Evolutionary conservation across 1,139 yeast species (phyloP).

Genomic region (Candida sanyaensis): DNA sequence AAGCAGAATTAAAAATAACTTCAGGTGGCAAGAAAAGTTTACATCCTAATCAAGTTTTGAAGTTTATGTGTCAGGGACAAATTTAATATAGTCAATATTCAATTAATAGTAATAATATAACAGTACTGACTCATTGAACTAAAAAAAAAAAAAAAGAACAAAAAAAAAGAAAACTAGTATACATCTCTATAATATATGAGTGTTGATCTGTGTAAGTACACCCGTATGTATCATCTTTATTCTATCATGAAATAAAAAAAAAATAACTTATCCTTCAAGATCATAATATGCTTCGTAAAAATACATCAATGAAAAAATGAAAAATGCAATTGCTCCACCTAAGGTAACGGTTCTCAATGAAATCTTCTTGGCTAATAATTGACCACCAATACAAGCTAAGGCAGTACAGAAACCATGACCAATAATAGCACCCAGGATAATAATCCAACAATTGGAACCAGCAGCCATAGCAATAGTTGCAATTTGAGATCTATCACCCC

Average conservation of each 20-base stretch:
- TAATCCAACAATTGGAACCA: constrained; percentile 89
- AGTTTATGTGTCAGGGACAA: constrained; percentile 45
- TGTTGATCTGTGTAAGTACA: no score
- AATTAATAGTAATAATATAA: background rate
- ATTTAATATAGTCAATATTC: constrained; percentile 10
- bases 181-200: background rate
- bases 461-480: constrained; percentile 99
- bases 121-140: no score
- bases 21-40: constrained; percentile 35
- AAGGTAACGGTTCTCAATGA: constrained; percentile 90
- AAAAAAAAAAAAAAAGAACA: background rate
- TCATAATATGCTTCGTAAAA: constrained; percentile 62
- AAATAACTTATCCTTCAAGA: constrained; percentile 18
- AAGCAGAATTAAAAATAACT: constrained; percentile 28
- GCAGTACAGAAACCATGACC: constrained; percentile 93
- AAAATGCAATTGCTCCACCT: constrained; percentile 86
- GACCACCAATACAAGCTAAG: constrained; percentile 94
- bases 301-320: constrained; percentile 79
- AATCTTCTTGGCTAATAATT: constrained; percentile 82
- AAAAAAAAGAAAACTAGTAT: background rate
- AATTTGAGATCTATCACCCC: constrained; percentile 98
- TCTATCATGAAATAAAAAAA: background rate
- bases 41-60: constrained; percentile 39
- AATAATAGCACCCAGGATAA: constrained; percentile 82
- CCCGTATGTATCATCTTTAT: background rate